phyloP scores from a whole-genome alignment of 148 eudicot genomes.

The Diospyros lotus region DNA sequence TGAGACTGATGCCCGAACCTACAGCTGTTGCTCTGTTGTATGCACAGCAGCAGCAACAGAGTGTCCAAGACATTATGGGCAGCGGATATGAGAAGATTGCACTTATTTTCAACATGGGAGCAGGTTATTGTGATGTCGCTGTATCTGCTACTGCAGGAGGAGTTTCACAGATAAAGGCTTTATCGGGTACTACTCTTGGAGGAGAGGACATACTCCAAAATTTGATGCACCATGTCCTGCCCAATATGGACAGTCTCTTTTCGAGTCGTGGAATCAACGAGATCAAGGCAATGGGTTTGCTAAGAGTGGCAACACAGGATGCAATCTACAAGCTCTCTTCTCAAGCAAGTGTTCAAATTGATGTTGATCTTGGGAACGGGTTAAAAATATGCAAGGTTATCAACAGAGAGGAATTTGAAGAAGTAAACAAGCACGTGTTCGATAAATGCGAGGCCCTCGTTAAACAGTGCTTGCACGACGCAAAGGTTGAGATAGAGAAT shows the following conservation, averaged over 20 bases:
- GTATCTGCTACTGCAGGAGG: constrained; percentile 80
- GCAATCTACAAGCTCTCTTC: constrained; percentile 67
- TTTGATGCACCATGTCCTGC: constrained; percentile 57
- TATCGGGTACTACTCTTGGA: constrained; percentile 63
- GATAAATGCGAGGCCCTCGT: constrained; percentile 52
- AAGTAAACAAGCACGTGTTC: constrained; percentile 49
- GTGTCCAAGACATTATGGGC: constrained; percentile 55
- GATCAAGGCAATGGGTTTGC: constrained; percentile 60
- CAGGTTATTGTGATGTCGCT: constrained; percentile 80
- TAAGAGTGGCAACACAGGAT: constrained; percentile 68
- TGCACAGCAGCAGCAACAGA: constrained; percentile 68
- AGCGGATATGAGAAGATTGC: constrained; percentile 72
- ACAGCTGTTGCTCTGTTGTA: constrained; percentile 80
- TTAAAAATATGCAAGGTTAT: constrained; percentile 44
- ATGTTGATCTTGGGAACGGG: constrained; percentile 68
- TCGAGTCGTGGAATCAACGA: constrained; percentile 43
- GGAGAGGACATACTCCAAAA: constrained; percentile 90
- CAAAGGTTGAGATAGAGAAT: constrained; percentile 49
- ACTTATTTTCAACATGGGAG: constrained; percentile 84
- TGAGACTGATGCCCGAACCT: constrained; percentile 90
- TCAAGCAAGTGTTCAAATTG: constrained; percentile 41
- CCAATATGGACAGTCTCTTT: constrained; percentile 46
- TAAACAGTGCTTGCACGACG: constrained; percentile 58
- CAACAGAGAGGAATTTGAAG: constrained; percentile 57
- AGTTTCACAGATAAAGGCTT: constrained; percentile 74